Base-by-base conservation (phyloP, 345 rosid genomes). In the Brassica incana region DNA sequence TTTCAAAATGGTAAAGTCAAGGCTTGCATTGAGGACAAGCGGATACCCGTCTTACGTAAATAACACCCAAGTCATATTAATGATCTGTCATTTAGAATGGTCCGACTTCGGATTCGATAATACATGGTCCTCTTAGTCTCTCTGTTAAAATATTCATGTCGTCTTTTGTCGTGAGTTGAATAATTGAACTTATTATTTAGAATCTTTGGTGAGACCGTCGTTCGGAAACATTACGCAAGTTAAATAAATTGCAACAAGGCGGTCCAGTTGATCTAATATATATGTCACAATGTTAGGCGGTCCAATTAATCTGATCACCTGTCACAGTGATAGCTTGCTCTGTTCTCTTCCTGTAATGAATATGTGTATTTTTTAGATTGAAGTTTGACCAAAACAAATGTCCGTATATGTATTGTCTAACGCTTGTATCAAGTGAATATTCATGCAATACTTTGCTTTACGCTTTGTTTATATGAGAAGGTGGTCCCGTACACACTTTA, bases 281-380 rank as follows among this genome's bases (percentile, higher is more conserved):
- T 8, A 65, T 56, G 81, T 65, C 71, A 48, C 73, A 5, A 14
- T 77, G 63, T 69, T 60, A 77, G 16, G 71, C 48, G 10, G 71
- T 56, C 67, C n/a, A 54, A 16, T 63, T 16, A 27, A 16, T 63
- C 64, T 70, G 7, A 48, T 30, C 68, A 76, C 74, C 8, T 69
- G 63, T 23, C 45, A 38, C 67, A 59, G 10, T 29, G 61, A 27
- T 69, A 60, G 20, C 18, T 61, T 25, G 40, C 5, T 56, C 4
- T 43, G 7, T 23, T 60, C 2, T 52, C 58, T 14, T 12, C 58
- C 58, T 6, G 52, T 10, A 52, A 5, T 52, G 5, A n/a, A n/a
- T 14, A 14, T 48, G 58, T 18, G 20, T 60, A 60, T 62, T 11
- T 5, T 14, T 33, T 48, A 48, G 54, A 48, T 16, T 12, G 23